Evolutionary conservation across 73 alveolate species (phyloP).

Genomic region (Symbiodinium pilosum): DNA sequence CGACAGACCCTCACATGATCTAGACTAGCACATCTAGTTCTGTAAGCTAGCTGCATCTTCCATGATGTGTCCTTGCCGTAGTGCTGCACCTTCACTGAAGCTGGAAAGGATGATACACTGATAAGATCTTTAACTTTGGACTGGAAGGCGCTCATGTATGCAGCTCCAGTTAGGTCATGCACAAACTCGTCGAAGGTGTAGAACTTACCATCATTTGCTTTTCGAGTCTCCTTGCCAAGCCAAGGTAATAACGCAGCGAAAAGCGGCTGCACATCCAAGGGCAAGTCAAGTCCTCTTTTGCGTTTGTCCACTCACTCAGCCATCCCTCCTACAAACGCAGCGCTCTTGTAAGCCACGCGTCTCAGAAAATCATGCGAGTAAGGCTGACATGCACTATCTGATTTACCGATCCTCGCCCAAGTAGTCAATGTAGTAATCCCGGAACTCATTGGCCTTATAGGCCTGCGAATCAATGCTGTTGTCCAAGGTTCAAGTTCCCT

Average conservation of each 20-base stretch:
- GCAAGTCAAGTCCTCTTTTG: constrained; percentile 46
- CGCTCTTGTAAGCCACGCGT: too few relatives aligned
- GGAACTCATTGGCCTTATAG: constrained; percentile 54
- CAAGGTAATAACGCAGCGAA: neutral
- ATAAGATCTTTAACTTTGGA: neutral
- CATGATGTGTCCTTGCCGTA: constrained; percentile 73
- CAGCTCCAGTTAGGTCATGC: neutral
- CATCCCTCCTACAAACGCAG: constrained; percentile 36
- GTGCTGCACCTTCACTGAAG: constrained; percentile 15
- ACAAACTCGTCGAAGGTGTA: constrained; percentile 81
- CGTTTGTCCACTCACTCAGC: constrained; percentile 57
- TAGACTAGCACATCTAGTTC: neutral
- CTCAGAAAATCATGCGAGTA: neutral
- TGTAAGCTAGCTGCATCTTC: constrained; percentile 10
- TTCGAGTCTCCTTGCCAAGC: constrained; percentile 36
- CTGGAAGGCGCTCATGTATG: neutral
- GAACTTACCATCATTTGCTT: constrained; percentile 69
- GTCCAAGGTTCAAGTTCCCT: too few relatives aligned
- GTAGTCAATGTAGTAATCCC: constrained; percentile 85
- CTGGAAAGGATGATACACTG: neutral
- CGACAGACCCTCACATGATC: too few relatives aligned
- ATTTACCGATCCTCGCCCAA: constrained; percentile 27
- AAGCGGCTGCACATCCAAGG: neutral
- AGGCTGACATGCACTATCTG: neutral
- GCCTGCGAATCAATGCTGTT: neutral